Conservation (phyloP, 805 yeast genomes). For the Barnettozyma californica region DNA sequence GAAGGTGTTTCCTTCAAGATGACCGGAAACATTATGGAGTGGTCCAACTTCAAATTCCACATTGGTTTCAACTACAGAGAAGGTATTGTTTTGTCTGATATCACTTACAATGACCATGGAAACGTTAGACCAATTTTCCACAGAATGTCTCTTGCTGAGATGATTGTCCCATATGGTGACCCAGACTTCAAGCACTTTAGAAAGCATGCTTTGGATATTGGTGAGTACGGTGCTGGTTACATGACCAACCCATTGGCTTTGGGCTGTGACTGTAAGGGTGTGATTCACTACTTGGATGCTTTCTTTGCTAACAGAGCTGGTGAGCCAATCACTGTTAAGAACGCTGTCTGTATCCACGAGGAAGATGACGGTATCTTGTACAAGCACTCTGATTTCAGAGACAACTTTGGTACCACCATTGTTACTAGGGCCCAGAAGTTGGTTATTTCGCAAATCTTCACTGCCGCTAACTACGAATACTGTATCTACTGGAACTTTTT, state of each 20-base stretch:
- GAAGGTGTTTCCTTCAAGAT: conserved; percentile 75
- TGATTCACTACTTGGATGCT: conserved; percentile 79
- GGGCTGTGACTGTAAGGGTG: conserved; percentile 86
- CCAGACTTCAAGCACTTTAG: conserved; percentile 80
- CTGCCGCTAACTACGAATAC: conserved; percentile 85
- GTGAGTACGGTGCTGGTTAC: conserved; percentile 85
- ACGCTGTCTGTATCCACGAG: conserved; percentile 81
- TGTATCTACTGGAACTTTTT: conserved; percentile 78
- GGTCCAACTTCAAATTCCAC: conserved; percentile 77
- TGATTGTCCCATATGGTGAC: conserved; percentile 81
- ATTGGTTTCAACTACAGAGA: conserved; percentile 83
- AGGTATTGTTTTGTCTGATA: conserved; percentile 73
- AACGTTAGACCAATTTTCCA: conserved; percentile 69
- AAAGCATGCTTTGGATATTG: conserved; percentile 82
- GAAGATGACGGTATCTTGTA: conserved; percentile 77
- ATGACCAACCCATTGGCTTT: conserved; percentile 74
- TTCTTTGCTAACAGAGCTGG: conserved; percentile 65
- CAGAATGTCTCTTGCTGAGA: conserved; percentile 71
- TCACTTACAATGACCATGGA: conserved; percentile 72
- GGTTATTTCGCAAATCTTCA: conserved; percentile 73
- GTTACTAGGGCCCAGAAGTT: conserved; percentile 72
- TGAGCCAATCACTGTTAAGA: conserved; percentile 63
- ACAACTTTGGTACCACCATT: conserved; percentile 66
- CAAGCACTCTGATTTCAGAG: conserved; percentile 84
- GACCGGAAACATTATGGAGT: conserved; percentile 62